A percentile compares a stretch with the other conserved stretches of the same genome.
Conservation (phyloP, 108 stramenopile species). For the Cylindrotheca closterium region DNA sequence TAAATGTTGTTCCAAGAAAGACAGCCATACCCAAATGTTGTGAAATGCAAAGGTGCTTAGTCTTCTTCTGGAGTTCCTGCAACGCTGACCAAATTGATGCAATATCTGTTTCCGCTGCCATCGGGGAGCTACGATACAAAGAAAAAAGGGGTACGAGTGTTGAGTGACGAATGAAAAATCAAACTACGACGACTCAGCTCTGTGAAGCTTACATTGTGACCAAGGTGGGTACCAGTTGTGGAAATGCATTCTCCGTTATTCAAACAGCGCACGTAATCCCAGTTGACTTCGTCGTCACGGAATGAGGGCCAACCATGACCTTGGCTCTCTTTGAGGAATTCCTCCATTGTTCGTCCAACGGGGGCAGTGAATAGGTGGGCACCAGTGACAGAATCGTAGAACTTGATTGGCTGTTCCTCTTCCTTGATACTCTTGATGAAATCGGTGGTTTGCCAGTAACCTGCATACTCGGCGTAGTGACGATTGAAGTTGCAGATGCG, state of each 20-base stretch:
- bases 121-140: conserved; percentile 51
- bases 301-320: conserved; percentile 86
- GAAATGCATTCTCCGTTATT: conserved; percentile 82
- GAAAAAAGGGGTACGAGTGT: neutral
- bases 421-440: conserved; percentile 53
- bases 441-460: conserved; percentile 66
- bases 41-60: no score
- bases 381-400: conserved; percentile 84
- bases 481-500: conserved; percentile 54
- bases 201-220: conserved; percentile 47
- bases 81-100: conserved; percentile 90
- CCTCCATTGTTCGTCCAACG: conserved; percentile 63
- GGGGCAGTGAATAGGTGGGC: conserved; percentile 76
- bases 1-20: no score
- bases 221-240: conserved; percentile 83
- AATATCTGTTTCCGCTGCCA: conserved; percentile 79
- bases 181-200: conserved; percentile 43
- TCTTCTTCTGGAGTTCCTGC: conserved; percentile 59
- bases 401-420: conserved; percentile 53
- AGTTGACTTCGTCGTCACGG: conserved; percentile 85
- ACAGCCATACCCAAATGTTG: no score
- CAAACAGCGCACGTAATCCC: conserved; percentile 88
- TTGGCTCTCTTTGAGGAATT: conserved; percentile 62
- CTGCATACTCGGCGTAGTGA: conserved; percentile 56
- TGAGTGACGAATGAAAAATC: neutral